Evolutionary conservation across 768 basidiomycete species (phyloP), one percentile per base, ranked within the genome.

Genomic region (Collybiopsis confluens): DNA sequence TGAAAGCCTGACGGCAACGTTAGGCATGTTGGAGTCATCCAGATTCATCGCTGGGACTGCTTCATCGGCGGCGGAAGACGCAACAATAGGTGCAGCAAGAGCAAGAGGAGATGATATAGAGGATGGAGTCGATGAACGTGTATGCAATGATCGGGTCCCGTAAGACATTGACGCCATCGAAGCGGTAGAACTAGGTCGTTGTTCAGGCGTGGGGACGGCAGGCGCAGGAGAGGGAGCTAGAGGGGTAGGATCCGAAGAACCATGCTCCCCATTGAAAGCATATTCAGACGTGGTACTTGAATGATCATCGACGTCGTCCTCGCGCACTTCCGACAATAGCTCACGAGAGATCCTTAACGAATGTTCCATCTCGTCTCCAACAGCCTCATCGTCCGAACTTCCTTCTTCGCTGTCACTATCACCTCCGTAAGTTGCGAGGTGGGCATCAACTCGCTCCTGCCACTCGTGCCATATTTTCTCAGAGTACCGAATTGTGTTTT

Each of bases 381-480:
- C 70, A 36, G 73, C 76, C 30, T 73, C 73, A 51, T 74, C 71
- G 45, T 75, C 78, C 38, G 71, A 67, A 41, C 65, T 73, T 4
- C 26, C 70, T n/a, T n/a, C n/a, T n/a, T 68, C 62, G 26, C 66
- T 68, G 46, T 63, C 65, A 40, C 73, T 83, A 7, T 80, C 83
- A 42, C 70, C 71, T 16, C 81, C 81, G 16, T 83, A 70, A 30
- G 72, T 72, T 3, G 78, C 79, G 30, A 95, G 69, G 38, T 77
- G 79, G 61, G 82, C 79, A 56, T 84, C 87, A 13, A 97, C 87
- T 61, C 82, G 85, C 63, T 90, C 88, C 69, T 98, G 89, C 95
- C 96, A 98, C 70, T 98, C 97, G 62, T 88, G 88, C 74, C 96
- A 86, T 27, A 97, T 90, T 73, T 95, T 96, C 74, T 98, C 97